Evolutionary conservation across 2,329 filamentous ascomycete species (phyloP).

Genomic region (Knufia petricola): DNA sequence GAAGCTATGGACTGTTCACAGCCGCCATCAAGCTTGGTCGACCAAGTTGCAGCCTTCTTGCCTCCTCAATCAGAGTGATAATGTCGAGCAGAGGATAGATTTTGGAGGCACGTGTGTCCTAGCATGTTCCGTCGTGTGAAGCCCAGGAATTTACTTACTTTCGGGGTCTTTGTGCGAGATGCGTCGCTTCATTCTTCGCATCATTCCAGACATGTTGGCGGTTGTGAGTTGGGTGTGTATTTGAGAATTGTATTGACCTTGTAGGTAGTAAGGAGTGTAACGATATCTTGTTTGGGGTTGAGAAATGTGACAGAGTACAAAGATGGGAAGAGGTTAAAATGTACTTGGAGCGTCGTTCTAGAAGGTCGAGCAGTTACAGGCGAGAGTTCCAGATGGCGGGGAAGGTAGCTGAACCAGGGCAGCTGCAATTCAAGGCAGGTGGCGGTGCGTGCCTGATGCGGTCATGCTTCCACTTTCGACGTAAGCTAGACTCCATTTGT

Average conservation of each 20-base stretch:
- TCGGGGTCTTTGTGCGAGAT: constrained; percentile 22
- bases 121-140: not conserved
- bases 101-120: not conserved
- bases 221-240: not conserved
- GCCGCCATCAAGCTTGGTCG: not conserved
- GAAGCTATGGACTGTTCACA: not conserved
- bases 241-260: not conserved
- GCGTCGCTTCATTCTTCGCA: constrained; percentile 20
- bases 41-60: not conserved
- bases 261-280: not conserved
- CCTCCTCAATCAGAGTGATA: not conserved
- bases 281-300: not conserved
- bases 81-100: not conserved
- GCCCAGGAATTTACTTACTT: constrained; percentile 12
- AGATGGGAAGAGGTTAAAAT: not conserved
- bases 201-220: constrained; percentile 5
- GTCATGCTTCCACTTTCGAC: not conserved
- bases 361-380: constrained; percentile 1
- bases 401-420: not conserved
- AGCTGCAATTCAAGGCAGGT: not conserved
- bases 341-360: not conserved
- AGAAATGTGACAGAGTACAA: not conserved
- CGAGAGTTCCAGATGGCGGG: constrained; percentile 2
- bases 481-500: not conserved
- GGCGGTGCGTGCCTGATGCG: not conserved